Evolutionary conservation across 192 early-diverging fungal genomes (phyloP).

Genomic region (Coemansia sp.): DNA sequence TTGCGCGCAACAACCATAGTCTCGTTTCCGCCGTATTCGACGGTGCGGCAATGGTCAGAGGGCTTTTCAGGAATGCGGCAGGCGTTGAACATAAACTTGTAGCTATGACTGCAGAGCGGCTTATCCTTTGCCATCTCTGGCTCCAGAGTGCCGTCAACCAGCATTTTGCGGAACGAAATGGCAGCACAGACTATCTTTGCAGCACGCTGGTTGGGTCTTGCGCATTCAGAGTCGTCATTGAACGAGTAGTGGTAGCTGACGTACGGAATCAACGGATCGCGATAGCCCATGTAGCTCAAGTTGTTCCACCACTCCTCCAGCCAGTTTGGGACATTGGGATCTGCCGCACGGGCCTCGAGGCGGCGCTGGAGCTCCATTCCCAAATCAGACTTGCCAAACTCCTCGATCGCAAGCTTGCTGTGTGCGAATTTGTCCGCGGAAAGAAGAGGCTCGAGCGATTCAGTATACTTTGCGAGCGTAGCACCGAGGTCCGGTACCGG

Average conservation of each 20-base stretch:
- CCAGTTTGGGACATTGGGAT: conserved; percentile 77
- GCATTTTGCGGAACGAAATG: conserved; percentile 75
- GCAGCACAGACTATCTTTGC: conserved; percentile 84
- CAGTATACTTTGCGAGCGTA: conserved; percentile 79
- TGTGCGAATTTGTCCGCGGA: conserved; percentile 63
- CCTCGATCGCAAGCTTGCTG: conserved; percentile 64
- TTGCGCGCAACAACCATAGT: conserved; percentile 84
- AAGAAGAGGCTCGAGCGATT: conserved; percentile 71
- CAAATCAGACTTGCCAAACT: conserved; percentile 75
- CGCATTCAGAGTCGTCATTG: conserved; percentile 79
- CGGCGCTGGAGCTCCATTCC: conserved; percentile 82
- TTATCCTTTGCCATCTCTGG: conserved; percentile 75
- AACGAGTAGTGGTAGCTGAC: conserved; percentile 96
- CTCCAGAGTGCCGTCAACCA: conserved; percentile 73
- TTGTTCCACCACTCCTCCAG: conserved; percentile 98
- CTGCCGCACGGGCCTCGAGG: conserved; percentile 67
- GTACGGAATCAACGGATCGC: conserved; percentile 95
- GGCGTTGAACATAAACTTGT: conserved; percentile 97
- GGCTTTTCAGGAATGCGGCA: conserved; percentile 89
- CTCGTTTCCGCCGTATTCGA: conserved; percentile 69
- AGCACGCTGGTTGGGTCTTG: conserved; percentile 74
- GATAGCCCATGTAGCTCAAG: conserved; percentile 88
- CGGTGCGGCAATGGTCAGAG: conserved; percentile 73
- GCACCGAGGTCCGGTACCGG: conserved; percentile 81
- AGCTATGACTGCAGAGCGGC: conserved; percentile 85